These are phyloP conservation scores for Candida pseudoviswanathii DNA, from an alignment of 1,139 yeast genomes.

Conservation along the genomic window DNA sequence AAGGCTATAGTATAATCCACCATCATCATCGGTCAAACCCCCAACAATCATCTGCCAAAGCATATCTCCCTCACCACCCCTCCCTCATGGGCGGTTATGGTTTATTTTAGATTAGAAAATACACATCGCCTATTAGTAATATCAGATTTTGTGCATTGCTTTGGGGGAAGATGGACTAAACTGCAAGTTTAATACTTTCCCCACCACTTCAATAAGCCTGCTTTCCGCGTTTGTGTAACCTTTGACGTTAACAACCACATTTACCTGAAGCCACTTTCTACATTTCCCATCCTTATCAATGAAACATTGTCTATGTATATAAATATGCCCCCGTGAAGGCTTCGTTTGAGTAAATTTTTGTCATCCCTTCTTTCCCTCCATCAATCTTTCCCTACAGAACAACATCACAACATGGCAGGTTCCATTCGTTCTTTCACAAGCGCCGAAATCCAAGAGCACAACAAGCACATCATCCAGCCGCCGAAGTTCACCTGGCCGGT, in stretches of 20 bases:
- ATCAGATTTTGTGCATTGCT: no score
- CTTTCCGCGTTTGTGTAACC: background rate
- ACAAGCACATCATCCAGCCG: constrained; percentile 33
- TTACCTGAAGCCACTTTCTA: background rate
- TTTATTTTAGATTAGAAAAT: background rate
- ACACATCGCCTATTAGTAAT: background rate
- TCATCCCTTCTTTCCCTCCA: background rate
- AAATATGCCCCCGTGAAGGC: background rate
- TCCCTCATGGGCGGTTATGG: no score
- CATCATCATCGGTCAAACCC: no score
- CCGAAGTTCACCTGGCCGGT: constrained; percentile 31
- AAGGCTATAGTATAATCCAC: no score
- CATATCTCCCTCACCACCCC: no score
- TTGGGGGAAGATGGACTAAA: background rate
- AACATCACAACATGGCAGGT: constrained; percentile 6
- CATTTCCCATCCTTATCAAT: background rate
- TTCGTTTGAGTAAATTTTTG: background rate
- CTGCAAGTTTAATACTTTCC: background rate
- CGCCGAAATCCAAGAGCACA: constrained; percentile 63
- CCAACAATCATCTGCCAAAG: no score
- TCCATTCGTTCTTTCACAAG: constrained; percentile 11
- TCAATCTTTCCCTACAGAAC: background rate
- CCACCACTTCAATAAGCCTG: constrained; percentile 1
- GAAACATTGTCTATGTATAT: background rate
- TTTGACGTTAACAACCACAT: background rate